phyloP scores from a whole-genome alignment of 257 asterid species.

The Solanum appendiculatum region DNA sequence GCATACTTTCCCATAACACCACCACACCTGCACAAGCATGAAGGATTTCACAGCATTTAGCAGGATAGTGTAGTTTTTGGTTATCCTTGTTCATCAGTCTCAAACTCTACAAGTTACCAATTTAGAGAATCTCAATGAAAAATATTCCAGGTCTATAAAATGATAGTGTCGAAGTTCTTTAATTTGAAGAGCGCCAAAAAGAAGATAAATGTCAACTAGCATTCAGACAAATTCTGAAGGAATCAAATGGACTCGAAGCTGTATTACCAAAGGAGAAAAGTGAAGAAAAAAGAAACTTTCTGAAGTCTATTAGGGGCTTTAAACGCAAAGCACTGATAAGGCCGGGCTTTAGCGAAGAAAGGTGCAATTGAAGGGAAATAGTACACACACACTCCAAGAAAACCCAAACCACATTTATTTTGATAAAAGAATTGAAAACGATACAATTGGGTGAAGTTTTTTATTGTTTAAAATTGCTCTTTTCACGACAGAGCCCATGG shows the following conservation, averaged over 20 bases:
- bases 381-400: background rate
- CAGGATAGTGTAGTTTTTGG: background rate
- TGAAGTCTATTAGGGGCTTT: background rate
- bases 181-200: background rate
- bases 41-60: background rate
- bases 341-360: background rate
- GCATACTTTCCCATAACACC: slow-evolving; percentile 99
- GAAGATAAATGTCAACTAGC: background rate
- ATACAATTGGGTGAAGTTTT: background rate
- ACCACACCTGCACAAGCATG: slow-evolving; percentile 62
- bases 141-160: background rate
- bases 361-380: background rate
- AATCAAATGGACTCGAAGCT: background rate
- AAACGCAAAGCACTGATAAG: background rate
- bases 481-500: background rate
- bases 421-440: background rate
- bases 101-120: background rate
- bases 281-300: background rate
- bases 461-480: background rate
- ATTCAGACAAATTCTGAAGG: background rate
- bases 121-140: background rate
- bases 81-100: background rate
- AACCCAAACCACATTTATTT: background rate
- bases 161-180: background rate
- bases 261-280: background rate